Percentiles rank a stretch among this genome's conserved stretches.
Conservation (phyloP, 1,139 yeast species). For the Hemisphaericaspora xylanilytica region DNA sequence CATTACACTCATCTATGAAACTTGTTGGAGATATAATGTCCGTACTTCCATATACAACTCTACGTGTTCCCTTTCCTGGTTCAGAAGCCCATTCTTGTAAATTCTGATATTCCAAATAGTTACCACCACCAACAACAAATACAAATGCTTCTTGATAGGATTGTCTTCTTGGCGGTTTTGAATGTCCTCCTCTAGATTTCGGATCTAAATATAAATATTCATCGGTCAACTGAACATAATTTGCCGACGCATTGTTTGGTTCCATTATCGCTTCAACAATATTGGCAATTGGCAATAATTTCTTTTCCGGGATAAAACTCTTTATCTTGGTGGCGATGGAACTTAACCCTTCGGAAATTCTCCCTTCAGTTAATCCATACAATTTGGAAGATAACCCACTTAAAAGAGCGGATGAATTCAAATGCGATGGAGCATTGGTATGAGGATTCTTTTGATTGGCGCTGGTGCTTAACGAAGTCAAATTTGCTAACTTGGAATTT, state of each 20-base stretch:
- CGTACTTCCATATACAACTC: slow-evolving; percentile 84
- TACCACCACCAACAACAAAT: slow-evolving; percentile 96
- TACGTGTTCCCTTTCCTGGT: slow-evolving; percentile 31
- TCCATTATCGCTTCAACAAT: slow-evolving; percentile 91
- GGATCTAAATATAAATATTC: slow-evolving; percentile 92
- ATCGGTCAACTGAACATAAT: slow-evolving; percentile 70
- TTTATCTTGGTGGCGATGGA: slow-evolving; percentile 86
- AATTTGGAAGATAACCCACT: slow-evolving; percentile 75
- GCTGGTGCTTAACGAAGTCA: slow-evolving; percentile 25
- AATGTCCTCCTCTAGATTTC: slow-evolving; percentile 81
- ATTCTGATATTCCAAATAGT: slow-evolving; percentile 89
- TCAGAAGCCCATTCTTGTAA: slow-evolving; percentile 79
- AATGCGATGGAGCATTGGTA: slow-evolving; percentile 19
- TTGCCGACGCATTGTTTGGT: slow-evolving; percentile 62
- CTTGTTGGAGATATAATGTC: slow-evolving; percentile 72
- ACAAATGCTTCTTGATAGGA: slow-evolving; percentile 78
- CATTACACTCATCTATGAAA: slow-evolving; percentile 71
- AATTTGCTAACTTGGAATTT: slow-evolving; percentile 62
- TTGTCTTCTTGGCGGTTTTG: slow-evolving; percentile 85
- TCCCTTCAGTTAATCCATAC: slow-evolving; percentile 84
- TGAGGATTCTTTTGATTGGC: slow-evolving; percentile 13
- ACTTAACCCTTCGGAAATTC: slow-evolving; percentile 73
- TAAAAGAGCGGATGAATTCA: slow-evolving; percentile 60
- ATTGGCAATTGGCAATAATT: slow-evolving; percentile 83
- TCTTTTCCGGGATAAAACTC: slow-evolving; percentile 82